Evolutionary conservation across 257 asterid genomes (phyloP).

Genomic region (Ilex aquifolium): DNA sequence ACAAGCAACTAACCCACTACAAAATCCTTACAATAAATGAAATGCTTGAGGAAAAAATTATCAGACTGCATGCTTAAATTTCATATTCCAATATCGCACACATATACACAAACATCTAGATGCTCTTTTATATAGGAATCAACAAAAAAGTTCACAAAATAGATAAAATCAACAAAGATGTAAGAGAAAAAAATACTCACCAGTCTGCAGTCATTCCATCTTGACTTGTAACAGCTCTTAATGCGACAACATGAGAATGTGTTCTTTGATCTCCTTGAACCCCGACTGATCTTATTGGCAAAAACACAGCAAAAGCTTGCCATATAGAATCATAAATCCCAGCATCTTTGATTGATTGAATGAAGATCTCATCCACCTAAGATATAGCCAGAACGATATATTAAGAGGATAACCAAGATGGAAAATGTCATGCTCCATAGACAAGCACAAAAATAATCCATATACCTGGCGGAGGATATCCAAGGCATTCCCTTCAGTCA

Average conservation of each 20-base stretch:
- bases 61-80: too few relatives aligned
- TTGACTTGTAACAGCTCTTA: conserved; percentile 96
- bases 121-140: too few relatives aligned
- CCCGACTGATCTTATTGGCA: conserved; percentile 88
- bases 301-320: conserved; percentile 98
- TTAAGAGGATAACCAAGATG: too few relatives aligned
- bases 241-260: conserved; percentile 79
- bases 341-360: conserved; percentile 84
- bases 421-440: too few relatives aligned
- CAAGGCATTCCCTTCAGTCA: conserved; percentile 72
- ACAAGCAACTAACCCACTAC: too few relatives aligned
- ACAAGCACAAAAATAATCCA: background rate
- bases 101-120: too few relatives aligned
- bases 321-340: conserved; percentile 85
- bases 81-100: too few relatives aligned
- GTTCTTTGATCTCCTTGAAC: conserved; percentile 99
- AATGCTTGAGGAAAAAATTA: too few relatives aligned
- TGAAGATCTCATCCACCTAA: conserved; percentile 95
- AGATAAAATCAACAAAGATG: background rate
- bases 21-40: too few relatives aligned
- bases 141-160: too few relatives aligned
- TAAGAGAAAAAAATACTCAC: conserved; percentile 24
- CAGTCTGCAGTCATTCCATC: conserved; percentile 99
- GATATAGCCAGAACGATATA: too few relatives aligned
- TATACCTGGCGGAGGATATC: conserved; percentile 79